Evolutionary conservation across 1,284 basidiomycete genomes (phyloP).

Genomic region (Abortiporus biennis): DNA sequence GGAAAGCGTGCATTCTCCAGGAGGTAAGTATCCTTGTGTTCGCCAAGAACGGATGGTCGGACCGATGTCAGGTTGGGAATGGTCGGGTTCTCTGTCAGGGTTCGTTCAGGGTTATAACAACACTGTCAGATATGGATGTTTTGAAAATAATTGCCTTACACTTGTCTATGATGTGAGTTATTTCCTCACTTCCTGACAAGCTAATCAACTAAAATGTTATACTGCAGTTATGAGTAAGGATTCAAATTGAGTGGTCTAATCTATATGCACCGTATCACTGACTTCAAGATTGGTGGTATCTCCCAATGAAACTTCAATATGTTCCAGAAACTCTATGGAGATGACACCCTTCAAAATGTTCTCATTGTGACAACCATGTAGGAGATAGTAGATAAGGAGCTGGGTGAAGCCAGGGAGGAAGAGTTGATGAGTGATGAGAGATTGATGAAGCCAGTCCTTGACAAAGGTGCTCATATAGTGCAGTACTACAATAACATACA

Average conservation of each 20-base stretch:
- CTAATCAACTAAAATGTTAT: too few relatives aligned
- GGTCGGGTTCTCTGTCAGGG: too few relatives aligned
- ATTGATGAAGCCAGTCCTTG: too few relatives aligned
- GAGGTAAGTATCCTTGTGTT: too few relatives aligned
- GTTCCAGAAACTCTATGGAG: conserved; percentile 43
- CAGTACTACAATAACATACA: too few relatives aligned
- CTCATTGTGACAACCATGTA: conserved; percentile 47
- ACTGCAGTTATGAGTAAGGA: conserved; percentile 27
- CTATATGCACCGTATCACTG: conserved; percentile 48
- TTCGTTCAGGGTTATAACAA: too few relatives aligned
- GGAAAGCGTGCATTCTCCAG: too few relatives aligned
- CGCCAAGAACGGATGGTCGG: too few relatives aligned
- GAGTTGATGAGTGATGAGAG: too few relatives aligned
- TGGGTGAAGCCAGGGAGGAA: background rate
- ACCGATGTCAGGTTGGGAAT: too few relatives aligned
- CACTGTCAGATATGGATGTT: conserved; percentile 22
- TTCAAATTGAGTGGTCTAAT: conserved; percentile 39
- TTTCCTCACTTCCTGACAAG: too few relatives aligned
- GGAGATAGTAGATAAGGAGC: conserved; percentile 28
- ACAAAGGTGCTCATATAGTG: too few relatives aligned
- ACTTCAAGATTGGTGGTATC: conserved; percentile 40
- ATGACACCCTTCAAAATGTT: conserved; percentile 37
- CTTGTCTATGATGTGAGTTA: conserved; percentile 27
- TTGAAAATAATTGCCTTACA: conserved; percentile 27
- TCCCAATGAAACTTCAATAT: conserved; percentile 40